Evolutionary conservation across 2,329 filamentous ascomycete genomes (phyloP).

Genomic region (Rutstroemia sp.): DNA sequence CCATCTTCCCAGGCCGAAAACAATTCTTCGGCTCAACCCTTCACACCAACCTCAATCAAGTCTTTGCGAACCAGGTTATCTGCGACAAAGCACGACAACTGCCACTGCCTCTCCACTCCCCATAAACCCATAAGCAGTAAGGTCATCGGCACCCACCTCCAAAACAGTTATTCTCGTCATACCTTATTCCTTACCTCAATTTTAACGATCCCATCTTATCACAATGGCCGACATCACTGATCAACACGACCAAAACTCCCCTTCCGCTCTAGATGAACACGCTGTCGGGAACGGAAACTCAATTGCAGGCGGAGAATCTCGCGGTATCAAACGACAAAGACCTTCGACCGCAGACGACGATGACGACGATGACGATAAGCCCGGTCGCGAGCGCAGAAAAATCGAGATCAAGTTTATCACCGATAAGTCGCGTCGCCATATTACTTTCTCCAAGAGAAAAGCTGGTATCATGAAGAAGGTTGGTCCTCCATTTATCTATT

Average conservation of each 20-base stretch:
- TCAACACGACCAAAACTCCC: constrained; percentile 69
- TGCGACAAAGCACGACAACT: constrained; percentile 29
- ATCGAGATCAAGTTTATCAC: constrained; percentile 99
- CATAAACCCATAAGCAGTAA: constrained; percentile 28
- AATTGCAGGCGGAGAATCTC: constrained; percentile 48
- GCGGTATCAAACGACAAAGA: constrained; percentile 85
- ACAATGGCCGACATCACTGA: constrained; percentile 74
- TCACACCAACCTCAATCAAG: constrained; percentile 30
- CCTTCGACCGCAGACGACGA: constrained; percentile 83
- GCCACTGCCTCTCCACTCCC: constrained; percentile 26
- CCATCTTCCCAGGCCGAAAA: constrained; percentile 5
- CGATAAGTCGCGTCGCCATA: constrained; percentile 98
- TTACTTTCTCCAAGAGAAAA: constrained; percentile 99
- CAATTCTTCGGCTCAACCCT: constrained; percentile 20
- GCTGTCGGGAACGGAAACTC: constrained; percentile 66
- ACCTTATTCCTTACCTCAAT: constrained; percentile 18
- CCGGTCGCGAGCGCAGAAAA: constrained; percentile 94
- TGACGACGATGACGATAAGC: constrained; percentile 96
- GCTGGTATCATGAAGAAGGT: constrained; percentile 99
- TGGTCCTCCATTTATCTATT: constrained; percentile 31
- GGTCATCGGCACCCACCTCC: constrained; percentile 29
- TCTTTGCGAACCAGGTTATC: constrained; percentile 28
- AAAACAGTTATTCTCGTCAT: constrained; percentile 31
- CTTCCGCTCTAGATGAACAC: constrained; percentile 68
- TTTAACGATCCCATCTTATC: constrained; percentile 8